Evolutionary conservation across 495 filamentous ascomycete genomes (phyloP), one percentile per base, ranked within the genome.

Genomic region (Monascus purpureus): DNA sequence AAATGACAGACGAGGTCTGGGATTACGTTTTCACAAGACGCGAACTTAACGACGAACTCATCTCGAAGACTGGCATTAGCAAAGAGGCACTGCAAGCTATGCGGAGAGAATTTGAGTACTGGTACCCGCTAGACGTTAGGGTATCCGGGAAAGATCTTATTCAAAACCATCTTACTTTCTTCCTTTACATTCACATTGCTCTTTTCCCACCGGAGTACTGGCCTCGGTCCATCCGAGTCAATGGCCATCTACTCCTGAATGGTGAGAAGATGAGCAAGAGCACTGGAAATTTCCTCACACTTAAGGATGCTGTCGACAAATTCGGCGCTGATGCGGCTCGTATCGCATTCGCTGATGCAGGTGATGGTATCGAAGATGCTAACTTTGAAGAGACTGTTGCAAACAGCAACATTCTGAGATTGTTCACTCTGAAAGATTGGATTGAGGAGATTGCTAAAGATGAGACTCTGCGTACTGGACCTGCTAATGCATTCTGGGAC

Each of bases 311-410:
- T 4, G 74, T 87, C 13, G 73, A 77, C 41, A 97, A 97, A 54
- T 97, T 85, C 50, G 90, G 88, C 42, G 86, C 90, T 6, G 88
- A 95, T 57, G 88, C 88, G 12, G 79, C 81, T 19, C 68, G 88
- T 49, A 80, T 97, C 38, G 85, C 87, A 6, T 75, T 97, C 34
- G 86, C 88, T 18, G 90, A 97, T 59, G 85, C 83, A 12, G 90
- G 90, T 43, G 90, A 97, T 55, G 82, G 82, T 33, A 82, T 95
- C 34, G 76, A 85, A 37, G 90, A 97, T 59, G 88, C 90, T 34
- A 99, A 99, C 63, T 93, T 99, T 45, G 90, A 93, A 42, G 90
- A 99, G 61, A 70, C 75, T 40, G 86, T 94, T 17, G 88, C 88
- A 25, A 85, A 94, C 55, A 80, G 75, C 49, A 87, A 75, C 44